Base-by-base conservation (phyloP, 2,329 filamentous ascomycete species). In the Aschersonia sp. region DNA sequence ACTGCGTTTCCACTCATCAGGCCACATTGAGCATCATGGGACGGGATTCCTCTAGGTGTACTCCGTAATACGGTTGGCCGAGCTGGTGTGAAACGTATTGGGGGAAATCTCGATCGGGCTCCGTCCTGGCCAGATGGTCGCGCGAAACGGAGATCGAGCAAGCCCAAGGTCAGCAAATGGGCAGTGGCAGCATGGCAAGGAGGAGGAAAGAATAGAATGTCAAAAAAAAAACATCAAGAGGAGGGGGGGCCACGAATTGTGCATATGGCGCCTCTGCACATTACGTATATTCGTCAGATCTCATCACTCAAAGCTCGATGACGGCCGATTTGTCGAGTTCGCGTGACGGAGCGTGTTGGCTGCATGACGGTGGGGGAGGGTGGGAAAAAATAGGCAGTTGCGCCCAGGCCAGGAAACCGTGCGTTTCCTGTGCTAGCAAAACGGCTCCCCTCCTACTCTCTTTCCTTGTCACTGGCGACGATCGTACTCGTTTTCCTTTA, bases 61-160 rank as follows among this genome's bases (percentile, higher is more conserved):
- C 37, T 33, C 48, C 31, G 45, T 37, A 42, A 42, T 35, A 42
- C 37, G 37, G 31, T 35, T 35, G 44, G 35, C 35, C 35, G 35
- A 12, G 35, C 35, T 37, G 35, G 12, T 37, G 35, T 32, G 45
- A 48, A 48, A 48, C 33, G 42, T 42, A 29, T 29, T 9, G 10
- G 32, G 31, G 30, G 42, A 14, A 51, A 53, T 53, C 51, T 53
- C 53, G 51, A 54, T 52, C 37, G 32, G 42, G 12, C 32, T 42
- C 37, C 12, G 37, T 33, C 42, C 14, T 43, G 29, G 29, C 14
- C 45, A 48, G 51, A 50, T 52, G 49, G 44, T 45, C 52, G 42
- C 46, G 41, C 47, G 31, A 51, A 47, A 51, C 37, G 46, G 43
- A 53, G 47, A 53, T 53, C 22, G 22, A 22, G 22, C 22, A 22